A percentile compares a stretch with the other conserved stretches of the same genome.
These are phyloP conservation scores for Acanthamoeba culbertsoni DNA, from an alignment of 208 protist species.

Conservation along the genomic window DNA sequence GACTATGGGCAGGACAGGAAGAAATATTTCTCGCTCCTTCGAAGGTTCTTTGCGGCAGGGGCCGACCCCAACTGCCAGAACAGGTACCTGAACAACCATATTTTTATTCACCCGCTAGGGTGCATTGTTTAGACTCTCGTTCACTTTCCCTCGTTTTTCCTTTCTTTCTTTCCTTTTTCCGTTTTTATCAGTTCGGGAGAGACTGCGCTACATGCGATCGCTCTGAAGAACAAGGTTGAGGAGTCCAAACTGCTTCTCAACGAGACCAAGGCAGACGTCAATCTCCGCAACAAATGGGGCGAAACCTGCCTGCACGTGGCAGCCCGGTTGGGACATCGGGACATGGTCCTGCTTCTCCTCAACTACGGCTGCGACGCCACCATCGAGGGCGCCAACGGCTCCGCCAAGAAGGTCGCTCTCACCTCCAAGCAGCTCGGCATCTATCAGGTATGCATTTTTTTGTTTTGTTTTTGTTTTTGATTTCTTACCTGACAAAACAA, in stretches of 20 bases:
- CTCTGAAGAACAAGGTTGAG: constrained; percentile 15
- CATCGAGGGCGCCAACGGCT: neutral
- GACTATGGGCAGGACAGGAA: neutral
- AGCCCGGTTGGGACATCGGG: neutral
- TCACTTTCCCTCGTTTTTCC: too few relatives aligned
- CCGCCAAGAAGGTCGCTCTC: neutral
- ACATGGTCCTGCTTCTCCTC: neutral
- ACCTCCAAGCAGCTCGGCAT: constrained; percentile 1
- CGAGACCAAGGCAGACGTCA: neutral
- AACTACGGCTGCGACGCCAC: neutral
- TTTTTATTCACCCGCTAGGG: too few relatives aligned
- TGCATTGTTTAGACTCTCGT: too few relatives aligned
- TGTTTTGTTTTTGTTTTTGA: neutral
- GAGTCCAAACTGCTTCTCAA: constrained; percentile 9
- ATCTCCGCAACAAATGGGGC: neutral
- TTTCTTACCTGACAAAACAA: too few relatives aligned
- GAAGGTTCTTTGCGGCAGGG: neutral
- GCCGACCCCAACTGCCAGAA: constrained; percentile 26
- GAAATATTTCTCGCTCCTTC: constrained; percentile 17
- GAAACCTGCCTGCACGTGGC: constrained; percentile 4
- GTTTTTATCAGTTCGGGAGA: neutral
- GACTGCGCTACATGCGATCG: neutral
- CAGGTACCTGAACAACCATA: too few relatives aligned
- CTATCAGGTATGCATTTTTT: neutral
- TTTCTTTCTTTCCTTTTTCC: neutral